These are phyloP conservation scores for Colletotrichum spinosum DNA, from an alignment of 2,329 filamentous ascomycete species.

Conservation along the genomic window DNA sequence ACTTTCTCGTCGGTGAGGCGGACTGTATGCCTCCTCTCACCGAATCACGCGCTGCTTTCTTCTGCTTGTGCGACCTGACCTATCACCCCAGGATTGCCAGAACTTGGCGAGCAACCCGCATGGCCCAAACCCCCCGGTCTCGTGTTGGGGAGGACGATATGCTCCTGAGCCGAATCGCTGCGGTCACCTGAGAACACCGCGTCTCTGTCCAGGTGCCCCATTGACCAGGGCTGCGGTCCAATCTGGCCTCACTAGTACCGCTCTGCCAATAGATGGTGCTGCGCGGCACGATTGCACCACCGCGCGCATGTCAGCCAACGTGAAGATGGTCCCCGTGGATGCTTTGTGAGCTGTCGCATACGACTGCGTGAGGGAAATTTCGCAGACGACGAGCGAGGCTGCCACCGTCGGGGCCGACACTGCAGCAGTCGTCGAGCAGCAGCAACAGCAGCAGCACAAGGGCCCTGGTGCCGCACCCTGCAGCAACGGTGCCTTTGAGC, in stretches of 20 bases:
- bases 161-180: background rate
- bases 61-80: conserved; percentile 30
- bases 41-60: conserved; percentile 30
- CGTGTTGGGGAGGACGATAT: conserved; percentile 27
- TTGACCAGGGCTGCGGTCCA: conserved; percentile 1
- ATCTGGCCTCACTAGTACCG: conserved; percentile 8
- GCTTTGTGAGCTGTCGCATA: conserved; percentile 34
- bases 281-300: conserved; percentile 1
- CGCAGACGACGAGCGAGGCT: conserved; percentile 12
- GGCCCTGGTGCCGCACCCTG: conserved; percentile 20
- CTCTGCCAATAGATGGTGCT: background rate
- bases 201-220: conserved; percentile 11
- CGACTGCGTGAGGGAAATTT: conserved; percentile 1
- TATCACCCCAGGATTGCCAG: conserved; percentile 26
- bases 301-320: conserved; percentile 31
- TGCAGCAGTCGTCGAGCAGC: conserved; percentile 19
- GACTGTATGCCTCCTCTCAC: conserved; percentile 24
- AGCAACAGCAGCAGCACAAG: conserved; percentile 13
- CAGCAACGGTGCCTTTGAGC: conserved; percentile 21
- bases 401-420: conserved; percentile 8
- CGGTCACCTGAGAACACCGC: conserved; percentile 22
- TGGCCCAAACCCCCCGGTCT: conserved; percentile 24
- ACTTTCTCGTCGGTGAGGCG: conserved; percentile 32
- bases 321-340: conserved; percentile 7
- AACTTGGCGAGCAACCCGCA: conserved; percentile 23